Conservation (phyloP, 768 basidiomycete genomes). For the Crassisporium funariophilum region DNA sequence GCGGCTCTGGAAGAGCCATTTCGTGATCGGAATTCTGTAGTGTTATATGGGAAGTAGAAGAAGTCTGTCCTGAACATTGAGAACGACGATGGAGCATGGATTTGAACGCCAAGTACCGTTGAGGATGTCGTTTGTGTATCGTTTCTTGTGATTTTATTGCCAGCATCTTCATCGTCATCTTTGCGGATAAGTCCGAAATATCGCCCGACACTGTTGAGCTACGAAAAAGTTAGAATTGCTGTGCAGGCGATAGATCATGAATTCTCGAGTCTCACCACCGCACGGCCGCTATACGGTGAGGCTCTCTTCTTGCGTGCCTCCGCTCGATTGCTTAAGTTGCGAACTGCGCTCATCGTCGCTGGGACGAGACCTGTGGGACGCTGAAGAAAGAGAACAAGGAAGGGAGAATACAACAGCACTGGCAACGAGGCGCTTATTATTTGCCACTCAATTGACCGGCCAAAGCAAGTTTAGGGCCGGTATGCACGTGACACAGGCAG, state of each 20-base stretch:
- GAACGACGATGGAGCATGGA: background rate
- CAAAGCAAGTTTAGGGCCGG: slow-evolving; percentile 35
- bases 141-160: background rate
- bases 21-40: background rate
- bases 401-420: slow-evolving; percentile 21
- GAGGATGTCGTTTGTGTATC: background rate
- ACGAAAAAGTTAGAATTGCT: background rate
- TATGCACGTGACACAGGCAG: slow-evolving; percentile 32
- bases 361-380: slow-evolving; percentile 4
- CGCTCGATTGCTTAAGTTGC: slow-evolving; percentile 41
- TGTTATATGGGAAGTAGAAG: background rate
- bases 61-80: too few relatives aligned
- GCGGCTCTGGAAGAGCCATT: background rate
- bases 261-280: slow-evolving; percentile 14
- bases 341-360: slow-evolving; percentile 57
- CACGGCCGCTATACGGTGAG: slow-evolving; percentile 48
- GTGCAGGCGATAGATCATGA: too few relatives aligned
- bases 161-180: background rate
- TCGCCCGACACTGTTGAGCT: slow-evolving; percentile 9
- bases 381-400: slow-evolving; percentile 17
- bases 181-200: slow-evolving; percentile 9
- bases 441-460: slow-evolving; percentile 11
- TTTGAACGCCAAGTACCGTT: background rate
- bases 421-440: slow-evolving; percentile 19
- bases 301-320: slow-evolving; percentile 31